Evolutionary conservation across 306 rosid species (phyloP), one percentile per base, ranked within the genome.

Genomic region (Hippophae tibetana): DNA sequence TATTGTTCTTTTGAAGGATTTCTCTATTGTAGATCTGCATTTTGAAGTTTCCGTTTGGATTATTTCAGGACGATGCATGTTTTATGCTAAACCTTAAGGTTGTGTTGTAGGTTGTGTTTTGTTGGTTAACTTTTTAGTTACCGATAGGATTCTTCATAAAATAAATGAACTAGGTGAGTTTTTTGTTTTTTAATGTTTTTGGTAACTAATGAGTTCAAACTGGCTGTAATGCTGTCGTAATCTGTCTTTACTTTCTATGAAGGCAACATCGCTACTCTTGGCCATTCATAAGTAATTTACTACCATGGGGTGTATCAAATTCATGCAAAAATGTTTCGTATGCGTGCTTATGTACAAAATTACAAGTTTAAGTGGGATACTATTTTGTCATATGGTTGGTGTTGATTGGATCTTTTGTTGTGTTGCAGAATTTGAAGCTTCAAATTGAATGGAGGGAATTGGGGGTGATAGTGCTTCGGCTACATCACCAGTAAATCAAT

Each of bases 401-500:
- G 38, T 72, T 55, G 68, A 74, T 61, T 54, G 8, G 62, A 60
- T 40, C 31, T 25, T 61, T 27, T 43, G 9, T 38, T 14, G 45
- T 44, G 5, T 71, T 6, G 51, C 77, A 84, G 88, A 72, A 75
- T 81, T 63, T 67, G 79, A 51, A 76, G 72, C 65, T 67, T 75
- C 66, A 48, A 69, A 54, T 72, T 70, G 73, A 71, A 89, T 89
- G 96, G 96, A 89, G 70, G 90, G 94, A 68, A 61, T 68, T 69
- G 94, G 94, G 75, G 86, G 77, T 41, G 81, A 78, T 65, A 50
- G 81, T 71, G 84, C 82, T 76, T 72, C 81, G 9, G 81, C 78
- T 45, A 76, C 92, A 14, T 62, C 76, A 57, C 90, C 94, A 8
- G 76, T 78, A 47, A 87, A 71, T 58, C 85, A 81, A 65, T 79